These are phyloP conservation scores for Paracorniculantispora psalliotae DNA, from an alignment of 2,329 filamentous ascomycete genomes.

Conservation along the genomic window DNA sequence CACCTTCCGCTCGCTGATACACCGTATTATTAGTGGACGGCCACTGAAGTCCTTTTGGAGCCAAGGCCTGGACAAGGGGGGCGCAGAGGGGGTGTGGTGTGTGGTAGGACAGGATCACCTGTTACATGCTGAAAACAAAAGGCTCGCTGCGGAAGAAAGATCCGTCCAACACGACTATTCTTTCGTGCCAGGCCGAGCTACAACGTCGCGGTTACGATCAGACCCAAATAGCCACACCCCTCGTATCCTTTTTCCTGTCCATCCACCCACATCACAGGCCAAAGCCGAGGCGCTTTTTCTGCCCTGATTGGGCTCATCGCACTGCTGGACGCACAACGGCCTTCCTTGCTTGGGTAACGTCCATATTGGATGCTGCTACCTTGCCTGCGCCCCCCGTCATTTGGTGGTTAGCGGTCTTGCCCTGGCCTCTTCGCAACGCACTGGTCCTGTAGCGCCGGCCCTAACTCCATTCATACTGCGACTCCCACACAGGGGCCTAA, in stretches of 20 bases:
- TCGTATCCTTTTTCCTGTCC: not conserved
- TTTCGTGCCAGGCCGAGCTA: not conserved
- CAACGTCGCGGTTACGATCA: not conserved
- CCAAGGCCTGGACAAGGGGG: not conserved
- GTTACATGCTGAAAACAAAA: not conserved
- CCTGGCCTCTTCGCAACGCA: not conserved
- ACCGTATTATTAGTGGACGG: not conserved
- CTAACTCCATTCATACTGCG: constrained; percentile 1
- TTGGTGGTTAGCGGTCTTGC: not conserved
- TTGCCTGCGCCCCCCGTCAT: not conserved
- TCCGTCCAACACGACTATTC: not conserved
- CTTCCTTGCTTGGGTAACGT: not conserved
- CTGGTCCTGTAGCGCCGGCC: not conserved
- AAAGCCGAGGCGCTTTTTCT: too few species aligned
- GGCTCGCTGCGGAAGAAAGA: not conserved
- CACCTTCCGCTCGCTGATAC: not conserved
- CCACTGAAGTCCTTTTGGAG: not conserved
- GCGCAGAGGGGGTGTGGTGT: not conserved
- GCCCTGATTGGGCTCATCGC: too few species aligned
- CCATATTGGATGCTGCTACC: not conserved
- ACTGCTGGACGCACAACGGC: too few species aligned
- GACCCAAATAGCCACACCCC: not conserved
- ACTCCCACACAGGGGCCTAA: not conserved
- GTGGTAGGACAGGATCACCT: not conserved
- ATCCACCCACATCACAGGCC: not conserved